Percentiles rank a stretch among this genome's conserved stretches.
Evolutionary conservation across 371 early-diverging fungal species (phyloP).

Genomic region (Fennellomyces sp.): DNA sequence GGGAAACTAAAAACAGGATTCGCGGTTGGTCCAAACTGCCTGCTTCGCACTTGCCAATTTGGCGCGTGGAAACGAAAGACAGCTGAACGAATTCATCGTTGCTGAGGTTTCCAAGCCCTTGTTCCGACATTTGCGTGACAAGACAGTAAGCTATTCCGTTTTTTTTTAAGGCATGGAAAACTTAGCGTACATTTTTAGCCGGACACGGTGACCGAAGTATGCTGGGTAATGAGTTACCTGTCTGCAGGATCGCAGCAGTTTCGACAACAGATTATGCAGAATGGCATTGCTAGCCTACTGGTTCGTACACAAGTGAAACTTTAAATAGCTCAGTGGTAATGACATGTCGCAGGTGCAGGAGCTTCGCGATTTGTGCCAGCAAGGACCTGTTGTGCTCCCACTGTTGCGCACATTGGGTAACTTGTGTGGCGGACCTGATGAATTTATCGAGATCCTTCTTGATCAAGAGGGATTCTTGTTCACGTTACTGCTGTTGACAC

Average conservation of each 20-base stretch:
- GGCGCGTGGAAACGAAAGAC: constrained; percentile 63
- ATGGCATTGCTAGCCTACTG: constrained; percentile 7
- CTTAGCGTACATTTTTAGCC: too few relatives aligned
- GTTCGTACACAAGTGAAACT: background rate
- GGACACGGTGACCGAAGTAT: constrained; percentile 67
- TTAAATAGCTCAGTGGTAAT: background rate
- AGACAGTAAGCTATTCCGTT: constrained; percentile 20
- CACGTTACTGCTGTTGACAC: constrained; percentile 48
- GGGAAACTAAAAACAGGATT: constrained; percentile 29
- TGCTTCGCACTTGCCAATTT: constrained; percentile 82
- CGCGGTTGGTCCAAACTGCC: constrained; percentile 63
- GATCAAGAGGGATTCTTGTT: constrained; percentile 52
- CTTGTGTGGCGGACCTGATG: constrained; percentile 65
- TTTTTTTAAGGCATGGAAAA: constrained; percentile 1
- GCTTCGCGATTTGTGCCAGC: constrained; percentile 25
- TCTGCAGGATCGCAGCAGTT: constrained; percentile 63
- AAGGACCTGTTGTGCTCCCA: constrained; percentile 57
- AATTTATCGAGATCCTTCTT: constrained; percentile 54
- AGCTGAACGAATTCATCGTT: constrained; percentile 51
- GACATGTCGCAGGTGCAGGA: constrained; percentile 30
- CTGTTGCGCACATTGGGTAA: constrained; percentile 74
- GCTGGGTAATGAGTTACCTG: constrained; percentile 74
- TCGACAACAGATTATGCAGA: constrained; percentile 42
- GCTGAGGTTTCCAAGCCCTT: constrained; percentile 42
- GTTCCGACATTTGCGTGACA: constrained; percentile 45